phyloP scores from a whole-genome alignment of 257 asterid species.

The Ajuga chamaepitys region DNA sequence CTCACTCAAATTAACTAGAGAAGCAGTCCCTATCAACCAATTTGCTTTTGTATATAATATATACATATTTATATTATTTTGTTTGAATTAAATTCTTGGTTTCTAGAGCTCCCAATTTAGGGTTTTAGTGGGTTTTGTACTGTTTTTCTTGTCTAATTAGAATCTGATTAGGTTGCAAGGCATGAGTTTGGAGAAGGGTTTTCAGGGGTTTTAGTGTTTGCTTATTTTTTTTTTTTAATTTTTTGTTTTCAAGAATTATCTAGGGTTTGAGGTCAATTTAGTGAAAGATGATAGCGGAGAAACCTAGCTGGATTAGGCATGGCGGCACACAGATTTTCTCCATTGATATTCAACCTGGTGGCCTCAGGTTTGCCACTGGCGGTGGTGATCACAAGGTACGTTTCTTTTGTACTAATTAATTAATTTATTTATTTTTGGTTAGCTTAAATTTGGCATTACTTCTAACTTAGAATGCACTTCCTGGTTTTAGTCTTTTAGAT shows the following conservation, averaged over 20 bases:
- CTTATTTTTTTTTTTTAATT: background rate
- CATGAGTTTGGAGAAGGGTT: conserved; percentile 25
- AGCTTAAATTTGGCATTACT: background rate
- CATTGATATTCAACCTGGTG: conserved; percentile 95
- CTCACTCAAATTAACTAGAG: conserved; percentile 9
- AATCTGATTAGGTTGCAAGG: conserved; percentile 22
- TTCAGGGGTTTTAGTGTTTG: conserved; percentile 32
- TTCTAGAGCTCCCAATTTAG: conserved; percentile 20
- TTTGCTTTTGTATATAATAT: too few species aligned
- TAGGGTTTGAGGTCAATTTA: conserved; percentile 8
- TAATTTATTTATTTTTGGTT: background rate
- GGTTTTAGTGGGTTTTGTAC: conserved; percentile 17
- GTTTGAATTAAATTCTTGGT: conserved; percentile 9
- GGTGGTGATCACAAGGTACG: conserved; percentile 96
- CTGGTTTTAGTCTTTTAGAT: conserved; percentile 3
- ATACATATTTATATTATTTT: background rate
- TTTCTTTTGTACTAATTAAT: background rate
- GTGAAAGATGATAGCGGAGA: conserved; percentile 74
- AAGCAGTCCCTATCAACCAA: conserved; percentile 11
- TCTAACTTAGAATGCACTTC: conserved; percentile 7
- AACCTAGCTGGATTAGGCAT: conserved; percentile 82
- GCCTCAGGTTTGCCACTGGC: conserved; percentile 95
- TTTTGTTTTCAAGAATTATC: background rate
- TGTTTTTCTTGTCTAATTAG: background rate
- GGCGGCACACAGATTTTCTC: conserved; percentile 88